Conservation (phyloP, 2,329 filamentous ascomycete genomes). For the Arthroderma uncinatum region DNA sequence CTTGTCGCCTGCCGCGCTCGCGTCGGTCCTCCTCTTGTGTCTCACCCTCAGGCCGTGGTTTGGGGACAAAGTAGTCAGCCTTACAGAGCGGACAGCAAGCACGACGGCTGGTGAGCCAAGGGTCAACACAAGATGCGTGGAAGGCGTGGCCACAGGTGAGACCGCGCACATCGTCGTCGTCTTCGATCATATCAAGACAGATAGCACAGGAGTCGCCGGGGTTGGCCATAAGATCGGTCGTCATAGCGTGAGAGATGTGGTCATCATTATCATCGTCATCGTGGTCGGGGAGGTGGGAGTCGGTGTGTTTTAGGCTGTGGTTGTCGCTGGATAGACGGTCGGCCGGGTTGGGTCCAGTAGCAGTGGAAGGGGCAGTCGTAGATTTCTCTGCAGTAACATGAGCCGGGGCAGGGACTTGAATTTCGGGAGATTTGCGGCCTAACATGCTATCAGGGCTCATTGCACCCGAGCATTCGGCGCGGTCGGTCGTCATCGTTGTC, state of each 20-base stretch:
- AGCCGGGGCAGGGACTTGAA: not conserved
- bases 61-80: constrained; percentile 92
- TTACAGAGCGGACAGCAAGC: constrained; percentile 97
- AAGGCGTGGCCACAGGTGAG: constrained; percentile 96
- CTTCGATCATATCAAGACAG: constrained; percentile 85
- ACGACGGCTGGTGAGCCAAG: constrained; percentile 86
- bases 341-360: not conserved
- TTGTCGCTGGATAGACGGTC: constrained; percentile 2
- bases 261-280: constrained; percentile 61
- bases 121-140: constrained; percentile 89
- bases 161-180: constrained; percentile 89
- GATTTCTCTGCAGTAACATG: not conserved
- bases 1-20: not conserved
- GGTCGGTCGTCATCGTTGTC: constrained; percentile 6
- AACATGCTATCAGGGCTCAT: not conserved
- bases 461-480: not conserved
- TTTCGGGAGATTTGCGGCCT: not conserved
- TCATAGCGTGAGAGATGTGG: constrained; percentile 70
- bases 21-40: not conserved
- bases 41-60: constrained; percentile 57
- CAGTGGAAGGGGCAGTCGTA: not conserved
- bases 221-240: constrained; percentile 66
- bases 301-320: not conserved
- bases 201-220: constrained; percentile 93
- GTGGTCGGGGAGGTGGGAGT: not conserved